Percentiles rank a stretch among this genome's conserved stretches.
These are phyloP conservation scores for Ogataea trehalophila DNA, from an alignment of 805 yeast genomes.

Conservation along the genomic window DNA sequence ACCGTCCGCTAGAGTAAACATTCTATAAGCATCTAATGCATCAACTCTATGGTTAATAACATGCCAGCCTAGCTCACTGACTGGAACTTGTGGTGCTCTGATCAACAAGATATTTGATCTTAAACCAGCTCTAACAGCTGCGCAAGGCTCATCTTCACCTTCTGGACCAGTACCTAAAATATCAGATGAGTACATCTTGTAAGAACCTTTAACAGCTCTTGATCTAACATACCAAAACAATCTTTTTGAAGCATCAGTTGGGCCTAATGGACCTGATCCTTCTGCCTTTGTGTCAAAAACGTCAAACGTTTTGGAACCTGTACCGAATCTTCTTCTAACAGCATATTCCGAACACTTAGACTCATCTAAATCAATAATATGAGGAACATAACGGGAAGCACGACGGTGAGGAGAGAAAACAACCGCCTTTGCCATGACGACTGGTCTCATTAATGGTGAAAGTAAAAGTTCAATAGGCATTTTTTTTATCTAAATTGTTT, in stretches of 20 bases:
- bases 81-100: conserved; percentile 45
- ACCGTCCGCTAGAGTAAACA: conserved; percentile 59
- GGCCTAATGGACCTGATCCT: conserved; percentile 33
- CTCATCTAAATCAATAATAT: conserved; percentile 40
- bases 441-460: conserved; percentile 57
- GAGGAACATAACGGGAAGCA: conserved; percentile 53
- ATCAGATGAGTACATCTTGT: conserved; percentile 46
- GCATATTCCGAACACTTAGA: conserved; percentile 36
- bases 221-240: conserved; percentile 54
- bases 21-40: conserved; percentile 55
- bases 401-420: conserved; percentile 53
- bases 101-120: conserved; percentile 55
- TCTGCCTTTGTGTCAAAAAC: conserved; percentile 45
- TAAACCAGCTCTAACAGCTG: conserved; percentile 55
- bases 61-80: conserved; percentile 61
- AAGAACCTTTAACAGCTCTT: conserved; percentile 64
- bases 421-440: conserved; percentile 49
- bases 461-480: conserved; percentile 60
- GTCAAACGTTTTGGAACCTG: conserved; percentile 53
- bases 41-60: conserved; percentile 55
- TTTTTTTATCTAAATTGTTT: background rate
- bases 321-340: conserved; percentile 53
- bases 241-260: conserved; percentile 38
- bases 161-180: conserved; percentile 39
- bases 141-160: conserved; percentile 54